A percentile compares a stretch with the other conserved stretches of the same genome.
These are phyloP conservation scores for Alloteropsis semialata DNA, from an alignment of 176 grass and related monocot genomes.

Conservation along the genomic window DNA sequence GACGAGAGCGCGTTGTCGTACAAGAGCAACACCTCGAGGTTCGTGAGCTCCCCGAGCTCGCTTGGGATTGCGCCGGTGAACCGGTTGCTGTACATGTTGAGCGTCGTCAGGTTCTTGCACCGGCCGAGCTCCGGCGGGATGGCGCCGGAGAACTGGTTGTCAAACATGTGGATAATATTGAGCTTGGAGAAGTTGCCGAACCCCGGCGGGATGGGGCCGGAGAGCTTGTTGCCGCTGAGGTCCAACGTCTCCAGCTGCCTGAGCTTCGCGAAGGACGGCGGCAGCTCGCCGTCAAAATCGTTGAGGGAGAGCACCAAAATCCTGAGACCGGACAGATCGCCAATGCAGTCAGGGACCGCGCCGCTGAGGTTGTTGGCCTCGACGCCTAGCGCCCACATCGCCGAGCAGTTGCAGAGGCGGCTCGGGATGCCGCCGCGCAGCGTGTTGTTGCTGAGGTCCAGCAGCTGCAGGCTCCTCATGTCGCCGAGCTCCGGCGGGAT, in stretches of 20 bases:
- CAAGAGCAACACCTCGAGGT: constrained; percentile 22
- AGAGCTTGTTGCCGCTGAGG: constrained; percentile 47
- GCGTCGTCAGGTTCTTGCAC: constrained; percentile 54
- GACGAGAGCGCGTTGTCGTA: constrained; percentile 63
- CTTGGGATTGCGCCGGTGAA: constrained; percentile 64
- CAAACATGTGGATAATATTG: constrained; percentile 22
- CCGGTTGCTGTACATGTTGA: constrained; percentile 62
- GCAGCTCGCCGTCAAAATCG: constrained; percentile 50
- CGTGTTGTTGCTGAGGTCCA: constrained; percentile 51
- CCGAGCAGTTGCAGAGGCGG: constrained; percentile 72
- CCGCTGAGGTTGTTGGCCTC: constrained; percentile 59
- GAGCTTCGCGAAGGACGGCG: constrained; percentile 56
- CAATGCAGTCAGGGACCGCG: constrained; percentile 58
- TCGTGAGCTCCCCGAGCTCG: constrained; percentile 67
- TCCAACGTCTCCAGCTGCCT: constrained; percentile 47
- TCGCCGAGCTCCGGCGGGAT: constrained; percentile 67
- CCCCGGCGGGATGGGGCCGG: constrained; percentile 57
- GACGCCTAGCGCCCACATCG: constrained; percentile 32
- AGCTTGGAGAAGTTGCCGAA: constrained; percentile 61
- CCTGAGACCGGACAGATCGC: constrained; percentile 38
- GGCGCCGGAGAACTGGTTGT: constrained; percentile 52
- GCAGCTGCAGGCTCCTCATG: constrained; percentile 26
- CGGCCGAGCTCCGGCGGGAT: constrained; percentile 63
- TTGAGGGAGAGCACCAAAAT: constrained; percentile 18
- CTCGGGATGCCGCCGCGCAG: constrained; percentile 52